Evolutionary conservation across 805 yeast species (phyloP).

Genomic region (Saturnispora silvae): DNA sequence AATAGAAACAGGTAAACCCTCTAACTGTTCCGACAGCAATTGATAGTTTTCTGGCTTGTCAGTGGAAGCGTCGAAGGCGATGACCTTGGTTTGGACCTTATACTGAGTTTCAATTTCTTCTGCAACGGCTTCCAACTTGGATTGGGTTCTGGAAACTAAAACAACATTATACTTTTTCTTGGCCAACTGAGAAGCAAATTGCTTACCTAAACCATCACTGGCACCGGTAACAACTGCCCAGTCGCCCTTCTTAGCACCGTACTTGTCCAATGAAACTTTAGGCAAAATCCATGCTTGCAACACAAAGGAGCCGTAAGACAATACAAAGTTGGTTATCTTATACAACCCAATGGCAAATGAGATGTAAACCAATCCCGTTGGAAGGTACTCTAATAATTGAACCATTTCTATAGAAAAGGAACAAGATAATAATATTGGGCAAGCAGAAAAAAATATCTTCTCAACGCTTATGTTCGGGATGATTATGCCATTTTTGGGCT

Average conservation of each 20-base stretch:
- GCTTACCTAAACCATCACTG: conserved; percentile 95
- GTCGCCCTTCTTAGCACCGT: conserved; percentile 63
- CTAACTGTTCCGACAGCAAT: conserved; percentile 35
- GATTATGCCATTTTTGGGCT: background rate
- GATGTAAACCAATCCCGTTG: conserved; percentile 22
- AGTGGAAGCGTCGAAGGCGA: conserved; percentile 69
- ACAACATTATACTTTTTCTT: conserved; percentile 72
- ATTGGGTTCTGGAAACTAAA: conserved; percentile 67
- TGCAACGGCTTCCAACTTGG: conserved; percentile 61
- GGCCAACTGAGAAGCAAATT: conserved; percentile 81
- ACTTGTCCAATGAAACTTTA: conserved; percentile 45
- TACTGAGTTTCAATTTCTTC: conserved; percentile 50
- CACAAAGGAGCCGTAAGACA: conserved; percentile 45
- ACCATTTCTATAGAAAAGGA: background rate
- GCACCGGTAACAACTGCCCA: conserved; percentile 99
- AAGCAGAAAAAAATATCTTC: no score
- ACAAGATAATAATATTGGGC: background rate
- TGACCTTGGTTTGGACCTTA: conserved; percentile 50
- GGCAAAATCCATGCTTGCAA: conserved; percentile 57
- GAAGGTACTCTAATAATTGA: background rate
- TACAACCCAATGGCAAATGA: conserved; percentile 52
- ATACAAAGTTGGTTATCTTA: conserved; percentile 40
- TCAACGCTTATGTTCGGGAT: background rate
- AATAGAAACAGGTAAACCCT: conserved; percentile 52
- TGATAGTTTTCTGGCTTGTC: conserved; percentile 51